Percentiles rank a stretch among this genome's conserved stretches.
Conservation (phyloP, 179 eudicot species). For the Corrigiola litoralis region DNA sequence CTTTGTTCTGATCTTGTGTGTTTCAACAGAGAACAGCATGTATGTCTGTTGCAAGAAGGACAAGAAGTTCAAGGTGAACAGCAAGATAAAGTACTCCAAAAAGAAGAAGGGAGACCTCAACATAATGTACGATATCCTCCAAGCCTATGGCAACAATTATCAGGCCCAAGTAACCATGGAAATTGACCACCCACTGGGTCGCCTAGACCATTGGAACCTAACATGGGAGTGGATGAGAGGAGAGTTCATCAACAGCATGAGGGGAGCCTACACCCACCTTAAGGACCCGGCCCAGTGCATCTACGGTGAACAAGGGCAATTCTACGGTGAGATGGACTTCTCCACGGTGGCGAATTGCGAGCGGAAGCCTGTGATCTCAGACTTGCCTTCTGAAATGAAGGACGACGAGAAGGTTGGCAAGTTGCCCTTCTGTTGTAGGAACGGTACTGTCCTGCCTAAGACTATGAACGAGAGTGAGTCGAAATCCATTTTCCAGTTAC, state of each 20-base stretch:
- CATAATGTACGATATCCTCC: conserved; percentile 65
- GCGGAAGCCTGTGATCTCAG: conserved; percentile 53
- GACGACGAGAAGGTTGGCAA: conserved; percentile 71
- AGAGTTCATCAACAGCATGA: conserved; percentile 66
- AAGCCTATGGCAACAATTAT: conserved; percentile 63
- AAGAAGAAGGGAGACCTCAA: conserved; percentile 62
- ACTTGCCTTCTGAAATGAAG: conserved; percentile 53
- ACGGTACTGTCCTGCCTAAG: conserved; percentile 41
- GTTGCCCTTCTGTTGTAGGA: conserved; percentile 51
- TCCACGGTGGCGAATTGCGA: conserved; percentile 56
- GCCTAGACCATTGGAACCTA: conserved; percentile 93
- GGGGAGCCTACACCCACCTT: conserved; percentile 64
- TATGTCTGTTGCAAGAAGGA: conserved; percentile 62
- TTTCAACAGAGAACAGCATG: conserved; percentile 41
- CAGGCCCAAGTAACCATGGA: conserved; percentile 74
- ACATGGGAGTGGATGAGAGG: conserved; percentile 97
- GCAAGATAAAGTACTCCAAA: conserved; percentile 35
- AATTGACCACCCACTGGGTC: conserved; percentile 69
- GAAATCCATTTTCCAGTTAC: conserved; percentile 43
- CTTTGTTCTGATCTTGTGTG: background rate
- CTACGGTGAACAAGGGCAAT: conserved; percentile 62
- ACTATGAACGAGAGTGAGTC: conserved; percentile 51
- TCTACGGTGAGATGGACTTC: conserved; percentile 67
- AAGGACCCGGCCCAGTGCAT: conserved; percentile 62
- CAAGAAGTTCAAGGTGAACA: conserved; percentile 49